Conservation (phyloP, 2,329 filamentous ascomycete genomes). For the Fusarium scirpi region DNA sequence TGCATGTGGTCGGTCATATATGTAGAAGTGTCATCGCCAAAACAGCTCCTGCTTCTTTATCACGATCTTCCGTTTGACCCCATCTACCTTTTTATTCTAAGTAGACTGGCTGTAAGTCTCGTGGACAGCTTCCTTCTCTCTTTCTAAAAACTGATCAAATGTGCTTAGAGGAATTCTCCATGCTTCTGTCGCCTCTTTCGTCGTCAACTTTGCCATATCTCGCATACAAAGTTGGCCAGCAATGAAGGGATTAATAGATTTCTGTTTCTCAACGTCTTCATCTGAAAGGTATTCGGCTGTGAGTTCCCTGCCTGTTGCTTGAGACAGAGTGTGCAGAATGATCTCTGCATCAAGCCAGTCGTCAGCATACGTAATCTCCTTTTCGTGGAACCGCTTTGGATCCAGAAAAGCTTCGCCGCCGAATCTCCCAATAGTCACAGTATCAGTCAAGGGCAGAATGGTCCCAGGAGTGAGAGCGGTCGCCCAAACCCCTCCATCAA, state of each 20-base stretch:
- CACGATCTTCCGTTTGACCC: not conserved
- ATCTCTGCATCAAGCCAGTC: constrained; percentile 54
- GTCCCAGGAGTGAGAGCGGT: constrained; percentile 53
- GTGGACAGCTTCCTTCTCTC: constrained; percentile 52
- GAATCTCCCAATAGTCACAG: constrained; percentile 61
- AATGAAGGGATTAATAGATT: constrained; percentile 54
- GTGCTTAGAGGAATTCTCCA: constrained; percentile 58
- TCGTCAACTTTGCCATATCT: constrained; percentile 51
- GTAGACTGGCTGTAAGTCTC: constrained; percentile 45
- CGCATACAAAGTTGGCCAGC: constrained; percentile 53
- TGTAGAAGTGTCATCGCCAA: not conserved
- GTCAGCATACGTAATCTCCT: constrained; percentile 56
- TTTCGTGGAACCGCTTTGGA: constrained; percentile 54
- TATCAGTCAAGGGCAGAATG: constrained; percentile 58
- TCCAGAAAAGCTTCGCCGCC: constrained; percentile 58
- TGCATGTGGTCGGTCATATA: not conserved
- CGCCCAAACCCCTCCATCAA: constrained; percentile 53
- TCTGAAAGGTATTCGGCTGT: constrained; percentile 55
- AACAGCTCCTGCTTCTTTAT: not conserved
- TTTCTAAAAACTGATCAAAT: constrained; percentile 58
- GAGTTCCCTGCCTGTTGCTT: constrained; percentile 52
- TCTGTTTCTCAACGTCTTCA: constrained; percentile 54
- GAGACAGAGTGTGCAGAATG: constrained; percentile 53
- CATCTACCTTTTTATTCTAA: not conserved
- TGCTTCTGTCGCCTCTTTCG: constrained; percentile 51